Evolutionary conservation across 2,329 filamentous ascomycete genomes (phyloP).

Genomic region (Arthrinium puccinioides): DNA sequence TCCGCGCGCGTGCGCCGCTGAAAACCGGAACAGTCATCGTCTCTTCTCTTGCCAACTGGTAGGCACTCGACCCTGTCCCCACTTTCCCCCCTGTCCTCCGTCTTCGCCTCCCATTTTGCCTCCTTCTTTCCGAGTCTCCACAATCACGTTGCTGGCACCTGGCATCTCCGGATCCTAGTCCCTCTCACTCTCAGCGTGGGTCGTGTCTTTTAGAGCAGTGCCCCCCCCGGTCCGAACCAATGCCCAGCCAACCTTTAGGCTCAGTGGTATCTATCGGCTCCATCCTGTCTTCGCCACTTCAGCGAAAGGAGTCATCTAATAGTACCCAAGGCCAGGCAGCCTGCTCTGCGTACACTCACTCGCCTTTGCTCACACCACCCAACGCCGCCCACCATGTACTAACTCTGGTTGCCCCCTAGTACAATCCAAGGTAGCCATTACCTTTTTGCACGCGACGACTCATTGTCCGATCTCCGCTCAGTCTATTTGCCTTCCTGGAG

Average conservation of each 20-base stretch:
- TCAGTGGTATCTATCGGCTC: constrained; percentile 14
- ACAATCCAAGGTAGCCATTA: constrained; percentile 2
- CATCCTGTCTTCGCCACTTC: constrained; percentile 23
- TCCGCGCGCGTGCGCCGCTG: constrained; percentile 20
- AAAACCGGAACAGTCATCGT: constrained; percentile 6
- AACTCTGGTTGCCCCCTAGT: constrained; percentile 1
- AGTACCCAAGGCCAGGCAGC: constrained; percentile 1
- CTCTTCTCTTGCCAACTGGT: constrained; percentile 16
- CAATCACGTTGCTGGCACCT: constrained; percentile 1
- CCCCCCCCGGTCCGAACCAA: too few relatives aligned
- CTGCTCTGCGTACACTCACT: constrained; percentile 3
- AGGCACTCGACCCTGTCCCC: constrained; percentile 17
- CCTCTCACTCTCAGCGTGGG: not conserved
- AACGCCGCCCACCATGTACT: not conserved
- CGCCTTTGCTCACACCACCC: constrained; percentile 1
- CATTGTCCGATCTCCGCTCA: constrained; percentile 8
- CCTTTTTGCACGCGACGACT: constrained; percentile 10
- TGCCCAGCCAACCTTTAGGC: constrained; percentile 17
- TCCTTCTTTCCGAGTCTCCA: constrained; percentile 2
- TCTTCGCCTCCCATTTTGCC: not conserved
- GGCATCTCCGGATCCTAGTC: not conserved
- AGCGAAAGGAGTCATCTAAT: constrained; percentile 25
- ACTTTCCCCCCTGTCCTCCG: constrained; percentile 1
- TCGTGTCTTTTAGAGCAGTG: too few relatives aligned
- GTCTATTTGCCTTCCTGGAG: constrained; percentile 7